These are phyloP conservation scores for Pseudomassariella vexata DNA, from an alignment of 2,329 filamentous ascomycete genomes.

Conservation along the genomic window DNA sequence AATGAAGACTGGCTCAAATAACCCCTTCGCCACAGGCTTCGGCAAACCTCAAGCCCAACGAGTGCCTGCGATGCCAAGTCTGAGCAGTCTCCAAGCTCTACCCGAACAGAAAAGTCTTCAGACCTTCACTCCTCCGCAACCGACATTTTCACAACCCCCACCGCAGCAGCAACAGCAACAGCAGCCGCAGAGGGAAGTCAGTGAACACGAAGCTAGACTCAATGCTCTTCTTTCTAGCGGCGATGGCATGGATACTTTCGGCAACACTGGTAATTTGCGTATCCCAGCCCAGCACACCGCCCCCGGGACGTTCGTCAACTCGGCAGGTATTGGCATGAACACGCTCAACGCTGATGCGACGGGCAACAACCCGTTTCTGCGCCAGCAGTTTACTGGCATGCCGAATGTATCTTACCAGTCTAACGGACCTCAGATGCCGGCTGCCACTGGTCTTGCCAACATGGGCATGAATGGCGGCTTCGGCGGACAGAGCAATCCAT, in stretches of 20 bases:
- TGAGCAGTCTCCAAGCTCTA: constrained; percentile 55
- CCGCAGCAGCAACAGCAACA: constrained; percentile 37
- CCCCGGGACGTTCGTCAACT: constrained; percentile 94
- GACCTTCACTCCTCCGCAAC: constrained; percentile 36
- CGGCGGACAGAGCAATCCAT: constrained; percentile 46
- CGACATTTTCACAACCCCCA: constrained; percentile 41
- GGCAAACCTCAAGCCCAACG: constrained; percentile 54
- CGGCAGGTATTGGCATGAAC: constrained; percentile 74
- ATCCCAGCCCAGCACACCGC: constrained; percentile 96
- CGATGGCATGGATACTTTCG: constrained; percentile 95
- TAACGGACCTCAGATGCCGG: constrained; percentile 42
- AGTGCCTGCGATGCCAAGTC: constrained; percentile 57
- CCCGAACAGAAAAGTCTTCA: constrained; percentile 79
- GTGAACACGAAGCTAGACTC: constrained; percentile 66
- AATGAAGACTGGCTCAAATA: constrained; percentile 92
- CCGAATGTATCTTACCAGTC: constrained; percentile 47
- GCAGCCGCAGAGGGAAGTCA: constrained; percentile 50
- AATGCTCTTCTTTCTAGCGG: constrained; percentile 81
- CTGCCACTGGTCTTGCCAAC: constrained; percentile 50
- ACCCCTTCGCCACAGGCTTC: constrained; percentile 82
- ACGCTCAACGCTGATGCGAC: constrained; percentile 66
- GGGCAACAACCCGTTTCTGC: constrained; percentile 85
- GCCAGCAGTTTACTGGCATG: constrained; percentile 77
- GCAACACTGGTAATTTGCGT: constrained; percentile 91
- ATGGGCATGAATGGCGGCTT: constrained; percentile 48